Conservation (phyloP, 768 basidiomycete species). For the Trametopsis cervina region DNA sequence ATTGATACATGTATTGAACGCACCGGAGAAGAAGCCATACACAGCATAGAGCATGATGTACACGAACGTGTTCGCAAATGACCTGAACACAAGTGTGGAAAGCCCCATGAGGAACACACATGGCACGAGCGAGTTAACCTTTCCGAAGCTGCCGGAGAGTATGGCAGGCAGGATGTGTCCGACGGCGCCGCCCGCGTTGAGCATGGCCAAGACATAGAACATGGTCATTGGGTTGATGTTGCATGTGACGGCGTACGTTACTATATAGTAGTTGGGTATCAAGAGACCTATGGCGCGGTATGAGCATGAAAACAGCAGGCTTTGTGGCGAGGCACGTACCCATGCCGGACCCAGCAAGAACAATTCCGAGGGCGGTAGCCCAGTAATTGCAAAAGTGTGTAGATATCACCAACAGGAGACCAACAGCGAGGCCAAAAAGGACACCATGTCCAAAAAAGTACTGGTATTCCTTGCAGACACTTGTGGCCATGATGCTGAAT, state of each 20-base stretch:
- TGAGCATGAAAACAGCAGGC: not conserved
- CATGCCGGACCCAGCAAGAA: constrained; percentile 58
- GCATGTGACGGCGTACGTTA: constrained; percentile 44
- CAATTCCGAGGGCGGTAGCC: constrained; percentile 67
- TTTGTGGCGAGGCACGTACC: constrained; percentile 29
- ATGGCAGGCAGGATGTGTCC: constrained; percentile 61
- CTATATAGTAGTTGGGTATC: constrained; percentile 67
- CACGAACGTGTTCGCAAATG: constrained; percentile 34
- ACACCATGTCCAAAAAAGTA: constrained; percentile 58
- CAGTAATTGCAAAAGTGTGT: constrained; percentile 60
- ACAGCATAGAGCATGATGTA: constrained; percentile 45
- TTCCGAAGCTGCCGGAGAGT: constrained; percentile 57
- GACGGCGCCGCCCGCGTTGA: constrained; percentile 62
- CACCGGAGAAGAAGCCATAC: constrained; percentile 63
- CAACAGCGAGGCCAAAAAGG: constrained; percentile 59
- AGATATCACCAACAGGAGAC: constrained; percentile 58
- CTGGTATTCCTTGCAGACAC: constrained; percentile 49
- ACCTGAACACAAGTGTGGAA: constrained; percentile 53
- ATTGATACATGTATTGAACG: constrained; percentile 59
- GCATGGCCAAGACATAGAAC: constrained; percentile 53
- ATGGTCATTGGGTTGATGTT: constrained; percentile 31
- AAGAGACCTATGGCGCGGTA: constrained; percentile 44
- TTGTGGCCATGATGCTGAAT: constrained; percentile 52
- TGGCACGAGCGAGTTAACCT: constrained; percentile 61
- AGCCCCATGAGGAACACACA: constrained; percentile 57